These are phyloP conservation scores for Linnemannia schmuckeri DNA, from an alignment of 192 early-diverging fungal genomes.

Conservation along the genomic window DNA sequence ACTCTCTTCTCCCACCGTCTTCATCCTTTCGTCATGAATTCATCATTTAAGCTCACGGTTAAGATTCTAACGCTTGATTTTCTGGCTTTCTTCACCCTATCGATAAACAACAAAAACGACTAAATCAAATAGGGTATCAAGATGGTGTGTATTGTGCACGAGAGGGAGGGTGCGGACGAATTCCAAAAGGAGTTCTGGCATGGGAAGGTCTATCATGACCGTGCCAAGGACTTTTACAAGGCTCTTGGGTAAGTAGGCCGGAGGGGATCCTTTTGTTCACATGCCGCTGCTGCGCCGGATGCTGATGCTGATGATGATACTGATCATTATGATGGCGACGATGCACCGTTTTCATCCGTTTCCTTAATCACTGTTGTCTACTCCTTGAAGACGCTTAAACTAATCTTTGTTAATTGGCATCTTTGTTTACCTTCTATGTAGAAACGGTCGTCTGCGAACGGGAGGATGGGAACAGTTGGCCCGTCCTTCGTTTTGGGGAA, in stretches of 20 bases:
- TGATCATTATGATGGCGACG: background rate
- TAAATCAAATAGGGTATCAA: conserved; percentile 47
- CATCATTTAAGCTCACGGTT: background rate
- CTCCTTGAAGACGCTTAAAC: background rate
- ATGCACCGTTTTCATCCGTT: background rate
- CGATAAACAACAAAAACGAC: background rate
- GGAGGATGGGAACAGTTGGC: conserved; percentile 45
- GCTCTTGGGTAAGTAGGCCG: conserved; percentile 49
- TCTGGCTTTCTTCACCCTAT: background rate
- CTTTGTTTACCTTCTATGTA: background rate
- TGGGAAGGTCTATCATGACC: conserved; percentile 57
- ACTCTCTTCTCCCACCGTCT: background rate
- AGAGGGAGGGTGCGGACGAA: conserved; percentile 53
- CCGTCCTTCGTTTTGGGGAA: conserved; percentile 50
- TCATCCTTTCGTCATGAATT: background rate
- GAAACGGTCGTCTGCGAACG: conserved; percentile 43
- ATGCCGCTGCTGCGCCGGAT: too few relatives aligned
- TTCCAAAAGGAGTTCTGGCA: conserved; percentile 63
- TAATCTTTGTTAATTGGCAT: background rate
- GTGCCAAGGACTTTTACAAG: conserved; percentile 57
- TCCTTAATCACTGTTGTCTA: background rate
- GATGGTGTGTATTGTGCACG: conserved; percentile 64
- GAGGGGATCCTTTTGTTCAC: too few relatives aligned
- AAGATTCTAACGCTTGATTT: background rate
- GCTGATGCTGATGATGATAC: background rate